Evolutionary conservation across 352 stramenopile genomes (phyloP), one percentile per base, ranked within the genome.

Genomic region (Blastocystis sp.): DNA sequence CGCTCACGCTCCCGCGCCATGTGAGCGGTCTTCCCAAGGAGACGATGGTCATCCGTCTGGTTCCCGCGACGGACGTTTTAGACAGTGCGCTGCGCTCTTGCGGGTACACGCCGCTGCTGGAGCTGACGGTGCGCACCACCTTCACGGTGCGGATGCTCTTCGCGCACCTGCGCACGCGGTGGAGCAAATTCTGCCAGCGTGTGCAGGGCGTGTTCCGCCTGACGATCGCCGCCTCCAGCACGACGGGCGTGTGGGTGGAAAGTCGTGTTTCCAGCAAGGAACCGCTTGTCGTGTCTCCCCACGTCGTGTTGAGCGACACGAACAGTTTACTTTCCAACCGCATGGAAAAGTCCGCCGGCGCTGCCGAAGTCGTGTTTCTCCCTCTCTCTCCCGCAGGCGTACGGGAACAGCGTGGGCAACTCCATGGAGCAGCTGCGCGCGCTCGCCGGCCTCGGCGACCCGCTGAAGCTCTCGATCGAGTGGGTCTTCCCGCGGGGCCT

Each of bases 241-340:
- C 53, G 8, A 42, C 48, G 18, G 69, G 69, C 36, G 69, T 81
- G n/a, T 81, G 69, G 69, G 69, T 81, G 36, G 69, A 81, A 42
- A 81, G 36, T 21, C 36, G 21, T 32, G 42, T 46, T 34, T 27
- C 18, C 2, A 9, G 32, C 18, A 14, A 16, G 9, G 32, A 16
- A 14, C 18, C n/a, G 27, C n/a, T 16, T 24, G 53, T 63, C 9
- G 24, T 75, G 14, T n/a, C 18, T 32, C n/a, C 44, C 18, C n/a
- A 29, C n/a, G 21, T 53, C 2, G 24, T 75, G 44, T n/a, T 75
- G 27, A 75, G 32, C 21, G 48, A 54, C 46, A 54, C 63, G 21
- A 61, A 81, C 34, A 63, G 42, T 7, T 44, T 81, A n/a, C 48
- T 81, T 1, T 81, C 69, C 24, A 32, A 32, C 42, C 69, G 69